Conservation (phyloP, 139 green algal genomes). For the Desmodesmus armatus region DNA sequence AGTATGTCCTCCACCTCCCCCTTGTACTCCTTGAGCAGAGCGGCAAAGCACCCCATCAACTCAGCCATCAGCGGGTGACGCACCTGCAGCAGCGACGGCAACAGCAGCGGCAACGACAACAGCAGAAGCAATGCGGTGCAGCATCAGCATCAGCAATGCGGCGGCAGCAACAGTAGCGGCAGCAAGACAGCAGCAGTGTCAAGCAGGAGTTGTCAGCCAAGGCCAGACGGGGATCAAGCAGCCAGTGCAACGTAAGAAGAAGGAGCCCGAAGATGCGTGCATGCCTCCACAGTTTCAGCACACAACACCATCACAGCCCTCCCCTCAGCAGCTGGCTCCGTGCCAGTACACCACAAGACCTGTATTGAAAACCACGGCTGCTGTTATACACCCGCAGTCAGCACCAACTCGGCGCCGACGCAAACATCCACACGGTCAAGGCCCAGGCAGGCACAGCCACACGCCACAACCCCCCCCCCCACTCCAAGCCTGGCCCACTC, state of each 20-base stretch:
- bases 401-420: no score
- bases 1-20: conserved; percentile 90
- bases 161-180: background rate
- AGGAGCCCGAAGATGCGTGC: background rate
- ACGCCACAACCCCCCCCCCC: background rate
- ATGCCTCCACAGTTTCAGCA: no score
- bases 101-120: background rate
- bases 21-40: conserved; percentile 88
- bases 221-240: background rate
- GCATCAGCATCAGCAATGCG: background rate
- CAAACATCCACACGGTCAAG: background rate
- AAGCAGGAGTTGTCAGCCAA: no score
- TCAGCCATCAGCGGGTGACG: conserved; percentile 76
- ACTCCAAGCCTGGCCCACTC: no score
- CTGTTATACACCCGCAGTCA: no score
- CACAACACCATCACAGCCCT: background rate
- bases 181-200: background rate
- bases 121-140: background rate
- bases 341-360: no score
- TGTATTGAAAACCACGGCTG: no score
- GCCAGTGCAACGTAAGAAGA: background rate
- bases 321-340: background rate
- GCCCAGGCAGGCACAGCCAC: background rate
- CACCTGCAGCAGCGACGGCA: no score
- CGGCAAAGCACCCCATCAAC: conserved; percentile 74